Base-by-base conservation (phyloP, 2,329 filamentous ascomycete genomes). In the Beauveria varroae region DNA sequence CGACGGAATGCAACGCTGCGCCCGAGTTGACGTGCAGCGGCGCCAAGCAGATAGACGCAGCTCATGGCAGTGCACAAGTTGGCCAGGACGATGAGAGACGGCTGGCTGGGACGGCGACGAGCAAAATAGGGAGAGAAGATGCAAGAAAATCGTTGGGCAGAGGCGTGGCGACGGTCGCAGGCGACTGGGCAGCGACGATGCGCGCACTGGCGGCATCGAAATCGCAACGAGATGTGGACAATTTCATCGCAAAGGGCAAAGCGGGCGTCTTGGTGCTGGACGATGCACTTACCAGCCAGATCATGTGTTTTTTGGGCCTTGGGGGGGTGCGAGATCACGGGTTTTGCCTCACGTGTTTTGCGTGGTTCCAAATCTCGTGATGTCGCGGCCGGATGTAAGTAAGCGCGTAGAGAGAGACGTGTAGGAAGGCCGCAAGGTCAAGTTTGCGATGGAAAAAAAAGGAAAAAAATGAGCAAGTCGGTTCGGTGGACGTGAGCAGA, bases 341-440 rank as follows among this genome's bases (percentile, higher is more conserved):
- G 75, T 75, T 75, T 72, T 65, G 65, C 66, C 67, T 76, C 75
- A 77, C 75, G 75, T 78, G 75, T 75, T 75, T 73, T 72, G 70
- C 74, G 74, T 73, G 71, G 56, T 49, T 46, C 57, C 57, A 59
- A 72, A 78, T 75, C 76, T 78, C 76, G 76, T 78, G 76, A 78
- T 78, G 76, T 78, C 75, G 75, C 67, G 64, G 62, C 66, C 66
- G 65, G 69, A 65, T 65, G 60, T 72, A 73, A 72, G 72, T 71
- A 57, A 65, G 65, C 63, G 63, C 62, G 57, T 60, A 53, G 62
- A 43, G 51, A 34, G 44, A 60, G 63, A 64, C 55, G 59, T 62
- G 57, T 37, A 46, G 40, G 40, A 53, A 46, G 43, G 49, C 63
- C 52, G 30, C 34, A 30, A 30, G 41, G 63, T 67, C n/a, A 2